A percentile compares a stretch with the other conserved stretches of the same genome.
phyloP scores from a whole-genome alignment of 2,329 filamentous ascomycete species.

The Neocucurbitaria cava region DNA sequence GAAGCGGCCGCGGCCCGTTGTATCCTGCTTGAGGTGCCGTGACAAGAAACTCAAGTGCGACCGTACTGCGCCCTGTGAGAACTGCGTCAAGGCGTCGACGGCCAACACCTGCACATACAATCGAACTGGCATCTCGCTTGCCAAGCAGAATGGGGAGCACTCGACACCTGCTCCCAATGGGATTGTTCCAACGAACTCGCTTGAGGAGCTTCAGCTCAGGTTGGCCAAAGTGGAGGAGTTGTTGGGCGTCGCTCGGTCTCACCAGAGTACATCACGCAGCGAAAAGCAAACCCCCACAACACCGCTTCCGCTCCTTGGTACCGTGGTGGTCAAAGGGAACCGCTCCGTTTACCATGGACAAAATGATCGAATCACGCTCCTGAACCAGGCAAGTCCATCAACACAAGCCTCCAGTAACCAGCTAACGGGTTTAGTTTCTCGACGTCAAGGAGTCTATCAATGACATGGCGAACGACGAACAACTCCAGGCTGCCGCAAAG shows the following conservation, averaged over 20 bases:
- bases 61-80: conserved; percentile 29
- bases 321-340: conserved; percentile 25
- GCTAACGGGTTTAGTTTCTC: conserved; percentile 20
- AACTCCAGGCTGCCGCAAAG: conserved; percentile 21
- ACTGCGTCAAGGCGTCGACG: conserved; percentile 28
- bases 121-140: background rate
- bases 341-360: conserved; percentile 28
- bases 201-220: conserved; percentile 25
- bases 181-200: background rate
- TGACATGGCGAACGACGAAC: conserved; percentile 17
- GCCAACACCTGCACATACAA: conserved; percentile 25
- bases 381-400: conserved; percentile 30
- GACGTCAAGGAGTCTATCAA: conserved; percentile 25
- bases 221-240: conserved; percentile 30
- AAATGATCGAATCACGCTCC: conserved; percentile 25
- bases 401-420: conserved; percentile 13
- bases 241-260: conserved; percentile 10
- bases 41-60: conserved; percentile 38
- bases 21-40: conserved; percentile 34
- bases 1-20: conserved; percentile 30
- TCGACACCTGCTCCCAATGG: background rate
- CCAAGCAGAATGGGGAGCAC: conserved; percentile 2
- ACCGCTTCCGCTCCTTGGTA: conserved; percentile 16
- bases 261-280: background rate
- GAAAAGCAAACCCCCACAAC: background rate